Conservation (phyloP, 148 eudicot species). For the Amaranthus cruentus region DNA sequence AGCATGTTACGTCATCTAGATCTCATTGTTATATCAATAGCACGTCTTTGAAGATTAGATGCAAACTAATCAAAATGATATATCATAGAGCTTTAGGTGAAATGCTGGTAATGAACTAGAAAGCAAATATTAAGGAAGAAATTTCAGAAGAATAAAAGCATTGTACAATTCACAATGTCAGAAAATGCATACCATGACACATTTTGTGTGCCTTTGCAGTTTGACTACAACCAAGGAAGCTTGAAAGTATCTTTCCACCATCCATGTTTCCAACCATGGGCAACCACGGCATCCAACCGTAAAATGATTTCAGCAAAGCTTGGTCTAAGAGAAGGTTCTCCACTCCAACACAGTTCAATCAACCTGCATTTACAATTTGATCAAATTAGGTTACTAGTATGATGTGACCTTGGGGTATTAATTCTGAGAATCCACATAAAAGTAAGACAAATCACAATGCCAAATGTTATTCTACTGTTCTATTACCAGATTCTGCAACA, state of each 20-base stretch:
- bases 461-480: not conserved
- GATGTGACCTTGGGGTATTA: not conserved
- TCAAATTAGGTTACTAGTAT: not conserved
- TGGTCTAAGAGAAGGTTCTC: constrained; percentile 49
- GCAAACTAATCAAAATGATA: not conserved
- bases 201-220: not conserved
- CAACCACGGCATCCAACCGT: constrained; percentile 71
- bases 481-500: not conserved
- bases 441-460: not conserved
- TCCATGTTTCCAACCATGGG: constrained; percentile 72
- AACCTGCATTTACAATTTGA: constrained; percentile 38
- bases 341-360: constrained; percentile 83
- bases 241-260: constrained; percentile 97
- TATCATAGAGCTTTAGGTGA: not conserved
- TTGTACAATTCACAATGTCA: not conserved
- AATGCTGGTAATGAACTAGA: not conserved
- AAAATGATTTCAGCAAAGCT: constrained; percentile 65
- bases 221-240: constrained; percentile 73
- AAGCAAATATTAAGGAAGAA: not conserved
- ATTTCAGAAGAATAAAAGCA: not conserved
- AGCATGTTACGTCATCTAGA: too few relatives aligned
- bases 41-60: not conserved
- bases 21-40: not conserved
- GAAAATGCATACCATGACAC: constrained; percentile 23
- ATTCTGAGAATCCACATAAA: constrained; percentile 5